These are phyloP conservation scores for Diaporthe humulicola DNA, from an alignment of 2,329 filamentous ascomycete genomes.

Conservation along the genomic window DNA sequence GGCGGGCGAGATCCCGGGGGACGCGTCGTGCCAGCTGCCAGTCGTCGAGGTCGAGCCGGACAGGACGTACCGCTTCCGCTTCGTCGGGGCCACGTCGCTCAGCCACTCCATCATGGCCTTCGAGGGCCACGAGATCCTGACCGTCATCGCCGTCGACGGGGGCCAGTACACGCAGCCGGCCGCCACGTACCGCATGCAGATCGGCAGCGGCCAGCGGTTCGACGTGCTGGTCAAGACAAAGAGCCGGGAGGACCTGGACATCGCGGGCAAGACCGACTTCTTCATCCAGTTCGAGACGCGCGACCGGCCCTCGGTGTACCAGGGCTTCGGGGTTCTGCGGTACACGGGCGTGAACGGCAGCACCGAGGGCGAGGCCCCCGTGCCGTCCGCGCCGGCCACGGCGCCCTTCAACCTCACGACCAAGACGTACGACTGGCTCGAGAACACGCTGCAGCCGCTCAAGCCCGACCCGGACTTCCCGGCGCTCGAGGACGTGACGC, in stretches of 20 bases:
- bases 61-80: conserved; percentile 72
- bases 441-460: conserved; percentile 60
- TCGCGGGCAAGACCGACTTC: conserved; percentile 52
- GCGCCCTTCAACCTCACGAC: conserved; percentile 52
- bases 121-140: conserved; percentile 67
- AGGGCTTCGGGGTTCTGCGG: conserved; percentile 63
- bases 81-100: conserved; percentile 69
- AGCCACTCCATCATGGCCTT: conserved; percentile 67
- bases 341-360: conserved; percentile 49
- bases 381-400: conserved; percentile 45
- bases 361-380: conserved; percentile 30
- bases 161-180: conserved; percentile 65
- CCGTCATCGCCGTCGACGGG: conserved; percentile 73
- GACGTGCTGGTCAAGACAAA: conserved; percentile 69
- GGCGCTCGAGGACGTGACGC: conserved; percentile 60
- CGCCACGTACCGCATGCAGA: conserved; percentile 63
- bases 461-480: conserved; percentile 52
- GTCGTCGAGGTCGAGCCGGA: conserved; percentile 71
- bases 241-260: conserved; percentile 56
- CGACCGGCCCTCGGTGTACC: conserved; percentile 59
- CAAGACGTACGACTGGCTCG: conserved; percentile 55
- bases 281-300: conserved; percentile 61
- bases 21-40: conserved; percentile 57
- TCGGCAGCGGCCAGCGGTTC: conserved; percentile 72
- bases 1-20: conserved; percentile 43